Conservation (phyloP, 768 basidiomycete genomes). For the Coprinopsis sp. region DNA sequence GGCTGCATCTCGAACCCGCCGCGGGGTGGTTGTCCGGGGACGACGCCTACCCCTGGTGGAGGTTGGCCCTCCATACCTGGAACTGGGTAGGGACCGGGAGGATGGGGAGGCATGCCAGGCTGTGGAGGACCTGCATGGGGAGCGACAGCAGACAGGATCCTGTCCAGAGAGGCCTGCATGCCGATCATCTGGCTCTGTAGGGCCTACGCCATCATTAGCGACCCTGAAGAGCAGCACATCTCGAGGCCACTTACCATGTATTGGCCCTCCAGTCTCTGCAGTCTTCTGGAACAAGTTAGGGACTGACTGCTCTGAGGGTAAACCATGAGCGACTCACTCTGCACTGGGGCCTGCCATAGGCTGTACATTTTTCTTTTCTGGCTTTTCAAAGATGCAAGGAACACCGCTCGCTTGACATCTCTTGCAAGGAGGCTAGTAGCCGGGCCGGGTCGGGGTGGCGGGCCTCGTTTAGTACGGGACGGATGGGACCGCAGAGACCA, state of each 20-base stretch:
- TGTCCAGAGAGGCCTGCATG: constrained; percentile 85
- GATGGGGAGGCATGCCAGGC: constrained; percentile 28
- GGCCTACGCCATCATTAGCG: constrained; percentile 40
- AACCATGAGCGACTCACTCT: constrained; percentile 49
- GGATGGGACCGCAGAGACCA: constrained; percentile 28
- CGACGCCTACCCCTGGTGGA: constrained; percentile 4
- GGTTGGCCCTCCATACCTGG: constrained; percentile 30
- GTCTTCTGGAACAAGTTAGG: constrained; percentile 50
- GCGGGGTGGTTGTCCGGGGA: constrained; percentile 22
- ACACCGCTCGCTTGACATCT: constrained; percentile 81
- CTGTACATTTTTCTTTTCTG: constrained; percentile 77
- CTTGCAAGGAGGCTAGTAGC: constrained; percentile 80
- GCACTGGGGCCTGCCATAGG: constrained; percentile 58
- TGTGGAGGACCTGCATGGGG: constrained; percentile 35
- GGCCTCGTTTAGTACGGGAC: constrained; percentile 56
- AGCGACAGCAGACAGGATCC: constrained; percentile 63
- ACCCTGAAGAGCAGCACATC: neutral
- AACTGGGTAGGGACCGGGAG: constrained; percentile 18
- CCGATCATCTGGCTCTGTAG: constrained; percentile 95
- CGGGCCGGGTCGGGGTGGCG: constrained; percentile 75
- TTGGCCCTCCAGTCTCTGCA: constrained; percentile 81
- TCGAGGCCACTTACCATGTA: constrained; percentile 55
- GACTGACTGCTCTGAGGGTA: constrained; percentile 15
- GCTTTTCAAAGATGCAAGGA: constrained; percentile 84
- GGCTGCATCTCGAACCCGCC: constrained; percentile 39